phyloP scores from a whole-genome alignment of 345 rosid genomes.

The Laguncularia racemosa region DNA sequence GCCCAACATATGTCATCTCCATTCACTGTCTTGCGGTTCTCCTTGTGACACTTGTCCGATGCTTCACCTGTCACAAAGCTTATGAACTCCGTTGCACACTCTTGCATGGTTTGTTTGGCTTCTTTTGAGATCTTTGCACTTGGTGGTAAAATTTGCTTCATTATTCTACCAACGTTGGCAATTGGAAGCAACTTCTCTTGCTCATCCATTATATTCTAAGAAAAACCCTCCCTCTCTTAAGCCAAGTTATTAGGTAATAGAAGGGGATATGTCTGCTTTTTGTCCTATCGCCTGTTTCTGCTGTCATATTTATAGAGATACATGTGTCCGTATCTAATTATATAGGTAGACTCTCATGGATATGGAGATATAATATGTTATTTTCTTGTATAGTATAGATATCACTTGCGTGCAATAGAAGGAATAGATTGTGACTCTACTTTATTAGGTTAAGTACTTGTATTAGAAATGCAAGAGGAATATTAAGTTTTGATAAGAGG shows the following conservation, averaged over 20 bases:
- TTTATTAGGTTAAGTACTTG: no score
- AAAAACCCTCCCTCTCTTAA: slow-evolving; percentile 5
- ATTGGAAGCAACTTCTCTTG: slow-evolving; percentile 61
- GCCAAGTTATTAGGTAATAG: background rate
- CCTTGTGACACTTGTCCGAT: slow-evolving; percentile 71
- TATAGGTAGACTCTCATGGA: no score
- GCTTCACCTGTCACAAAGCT: slow-evolving; percentile 88
- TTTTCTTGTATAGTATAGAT: no score
- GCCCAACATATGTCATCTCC: slow-evolving; percentile 92
- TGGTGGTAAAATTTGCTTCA: slow-evolving; percentile 71
- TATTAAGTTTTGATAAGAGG: no score
- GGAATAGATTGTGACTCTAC: no score
- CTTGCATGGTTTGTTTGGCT: slow-evolving; percentile 78
- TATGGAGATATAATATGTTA: no score
- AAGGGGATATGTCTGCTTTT: no score
- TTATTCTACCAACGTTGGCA: slow-evolving; percentile 71
- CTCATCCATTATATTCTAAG: slow-evolving; percentile 23
- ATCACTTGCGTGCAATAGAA: no score
- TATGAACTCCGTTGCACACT: slow-evolving; percentile 77
- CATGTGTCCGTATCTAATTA: no score
- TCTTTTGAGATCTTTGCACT: slow-evolving; percentile 77
- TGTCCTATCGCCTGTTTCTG: no score
- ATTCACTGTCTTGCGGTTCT: slow-evolving; percentile 79
- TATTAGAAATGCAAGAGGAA: no score
- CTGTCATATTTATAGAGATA: no score